Evolutionary conservation across 1,284 basidiomycete genomes (phyloP).

Genomic region (Sanghuangporus baumii): DNA sequence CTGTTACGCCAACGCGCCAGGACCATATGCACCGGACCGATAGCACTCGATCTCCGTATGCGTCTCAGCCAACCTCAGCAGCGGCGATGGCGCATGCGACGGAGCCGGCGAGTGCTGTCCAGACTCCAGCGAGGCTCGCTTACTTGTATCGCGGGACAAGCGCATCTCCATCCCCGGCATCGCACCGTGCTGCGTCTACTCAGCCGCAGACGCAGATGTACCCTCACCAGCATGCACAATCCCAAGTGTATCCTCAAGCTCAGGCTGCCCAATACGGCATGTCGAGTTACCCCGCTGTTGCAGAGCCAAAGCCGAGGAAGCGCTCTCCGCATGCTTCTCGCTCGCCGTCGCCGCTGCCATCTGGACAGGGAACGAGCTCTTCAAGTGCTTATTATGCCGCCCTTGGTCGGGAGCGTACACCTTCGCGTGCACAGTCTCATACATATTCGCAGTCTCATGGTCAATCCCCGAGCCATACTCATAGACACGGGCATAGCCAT

Average conservation of each 20-base stretch:
- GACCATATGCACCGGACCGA: neutral
- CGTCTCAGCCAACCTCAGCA: neutral
- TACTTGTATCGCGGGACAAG: conserved; percentile 12
- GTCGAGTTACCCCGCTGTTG: neutral
- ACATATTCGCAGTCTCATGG: neutral
- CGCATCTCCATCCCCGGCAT: conserved; percentile 6
- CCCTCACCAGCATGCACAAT: neutral
- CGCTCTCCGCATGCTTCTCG: conserved; percentile 10
- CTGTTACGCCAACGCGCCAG: conserved; percentile 14
- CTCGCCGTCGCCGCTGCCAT: conserved; percentile 8
- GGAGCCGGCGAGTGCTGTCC: conserved; percentile 3
- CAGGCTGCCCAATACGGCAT: neutral
- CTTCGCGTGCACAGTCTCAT: neutral
- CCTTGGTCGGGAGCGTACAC: neutral
- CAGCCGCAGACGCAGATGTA: neutral
- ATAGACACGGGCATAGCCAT: neutral
- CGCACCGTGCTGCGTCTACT: neutral
- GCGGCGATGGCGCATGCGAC: neutral
- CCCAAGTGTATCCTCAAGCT: neutral
- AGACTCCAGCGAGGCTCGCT: conserved; percentile 7
- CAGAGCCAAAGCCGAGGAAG: neutral
- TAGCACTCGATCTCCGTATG: neutral
- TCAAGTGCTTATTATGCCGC: conserved; percentile 7
- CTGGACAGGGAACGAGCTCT: neutral
- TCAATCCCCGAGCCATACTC: neutral